Percentiles rank a stretch among this genome's conserved stretches.
phyloP scores from a whole-genome alignment of 192 early-diverging fungal genomes.

The Physocladia obscura region DNA sequence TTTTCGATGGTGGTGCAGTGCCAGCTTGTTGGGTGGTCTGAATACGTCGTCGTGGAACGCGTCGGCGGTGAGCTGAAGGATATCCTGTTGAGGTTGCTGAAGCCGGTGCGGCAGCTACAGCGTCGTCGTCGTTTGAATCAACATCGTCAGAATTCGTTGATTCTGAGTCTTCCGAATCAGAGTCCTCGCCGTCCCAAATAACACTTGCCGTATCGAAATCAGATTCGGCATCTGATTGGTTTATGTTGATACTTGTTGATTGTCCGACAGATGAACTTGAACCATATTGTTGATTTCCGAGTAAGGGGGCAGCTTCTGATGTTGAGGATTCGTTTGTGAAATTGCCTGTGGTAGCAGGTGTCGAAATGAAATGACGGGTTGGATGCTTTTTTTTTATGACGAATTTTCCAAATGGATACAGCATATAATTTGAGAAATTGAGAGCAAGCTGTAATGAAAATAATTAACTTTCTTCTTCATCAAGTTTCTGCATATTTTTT shows the following conservation, averaged over 20 bases:
- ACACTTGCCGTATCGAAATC: neutral
- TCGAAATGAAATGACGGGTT: conserved; percentile 12
- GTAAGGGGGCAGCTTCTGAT: neutral
- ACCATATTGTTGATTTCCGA: neutral
- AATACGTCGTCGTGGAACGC: neutral
- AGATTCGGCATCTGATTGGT: conserved; percentile 1
- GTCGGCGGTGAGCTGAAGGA: neutral
- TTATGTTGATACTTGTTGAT: neutral
- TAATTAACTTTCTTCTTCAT: neutral
- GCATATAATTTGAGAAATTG: conserved; percentile 80
- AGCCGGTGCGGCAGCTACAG: neutral
- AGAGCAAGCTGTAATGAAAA: conserved; percentile 52
- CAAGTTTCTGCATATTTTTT: neutral
- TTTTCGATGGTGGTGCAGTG: conserved; percentile 20
- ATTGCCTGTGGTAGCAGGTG: neutral
- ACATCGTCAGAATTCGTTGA: neutral
- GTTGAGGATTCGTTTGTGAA: neutral
- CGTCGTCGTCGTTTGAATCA: neutral
- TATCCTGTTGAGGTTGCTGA: neutral
- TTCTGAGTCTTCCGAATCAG: neutral
- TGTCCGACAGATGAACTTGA: neutral
- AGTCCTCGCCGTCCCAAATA: conserved; percentile 17
- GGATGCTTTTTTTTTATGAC: conserved; percentile 63
- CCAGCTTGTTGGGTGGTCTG: conserved; percentile 9
- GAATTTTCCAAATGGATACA: conserved; percentile 97